These are phyloP conservation scores for Echites panduratus DNA, from an alignment of 257 asterid genomes.

Conservation along the genomic window DNA sequence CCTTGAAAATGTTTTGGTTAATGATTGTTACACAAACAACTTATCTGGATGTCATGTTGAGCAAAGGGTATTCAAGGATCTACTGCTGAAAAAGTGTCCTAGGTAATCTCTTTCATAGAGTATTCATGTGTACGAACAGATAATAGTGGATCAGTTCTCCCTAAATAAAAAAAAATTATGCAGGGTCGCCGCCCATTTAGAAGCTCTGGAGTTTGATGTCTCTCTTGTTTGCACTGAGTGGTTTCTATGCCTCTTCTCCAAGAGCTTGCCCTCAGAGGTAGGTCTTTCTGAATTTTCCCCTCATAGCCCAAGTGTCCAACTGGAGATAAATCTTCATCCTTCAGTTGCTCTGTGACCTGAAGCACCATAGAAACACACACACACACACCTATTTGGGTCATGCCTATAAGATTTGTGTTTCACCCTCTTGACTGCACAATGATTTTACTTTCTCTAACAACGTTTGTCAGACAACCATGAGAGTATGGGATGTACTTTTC, in stretches of 20 bases:
- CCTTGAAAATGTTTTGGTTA: conserved; percentile 82
- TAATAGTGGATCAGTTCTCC: neutral
- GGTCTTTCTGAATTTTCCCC: conserved; percentile 1
- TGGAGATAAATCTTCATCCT: neutral
- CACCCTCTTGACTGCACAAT: conserved; percentile 1
- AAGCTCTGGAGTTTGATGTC: conserved; percentile 85
- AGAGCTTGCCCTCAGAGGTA: conserved; percentile 99
- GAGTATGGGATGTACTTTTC: conserved; percentile 97
- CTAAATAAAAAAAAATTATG: conserved; percentile 16
- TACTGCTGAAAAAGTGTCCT: conserved; percentile 74
- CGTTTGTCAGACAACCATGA: conserved; percentile 72
- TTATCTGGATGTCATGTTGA: conserved; percentile 97
- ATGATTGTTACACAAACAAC: conserved; percentile 82
- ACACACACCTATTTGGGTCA: neutral
- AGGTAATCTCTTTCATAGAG: conserved; percentile 40
- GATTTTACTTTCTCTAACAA: conserved; percentile 4
- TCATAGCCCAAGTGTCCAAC: neutral
- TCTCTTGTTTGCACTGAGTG: conserved; percentile 98
- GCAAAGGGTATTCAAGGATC: conserved; percentile 90
- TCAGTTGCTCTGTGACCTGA: neutral
- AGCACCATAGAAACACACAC: neutral
- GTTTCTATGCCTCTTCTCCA: conserved; percentile 91
- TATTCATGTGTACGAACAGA: neutral
- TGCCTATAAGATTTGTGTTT: neutral
- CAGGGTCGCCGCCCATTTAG: conserved; percentile 91